These are phyloP conservation scores for Podila epigama DNA, from an alignment of 192 early-diverging fungal species.

Conservation along the genomic window DNA sequence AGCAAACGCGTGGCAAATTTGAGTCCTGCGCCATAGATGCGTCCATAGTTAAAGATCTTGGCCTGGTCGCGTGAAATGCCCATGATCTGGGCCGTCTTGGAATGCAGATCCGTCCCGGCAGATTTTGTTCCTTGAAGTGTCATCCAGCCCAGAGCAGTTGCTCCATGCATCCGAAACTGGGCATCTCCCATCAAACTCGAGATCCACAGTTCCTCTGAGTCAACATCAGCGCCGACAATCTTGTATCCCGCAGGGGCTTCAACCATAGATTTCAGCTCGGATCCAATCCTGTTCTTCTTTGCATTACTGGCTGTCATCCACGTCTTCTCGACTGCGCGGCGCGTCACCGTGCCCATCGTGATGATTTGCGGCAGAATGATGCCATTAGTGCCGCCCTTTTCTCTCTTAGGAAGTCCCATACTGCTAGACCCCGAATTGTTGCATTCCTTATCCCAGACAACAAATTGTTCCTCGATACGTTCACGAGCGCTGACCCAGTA, in stretches of 20 bases:
- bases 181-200: conserved; percentile 92
- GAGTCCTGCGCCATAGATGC: conserved; percentile 95
- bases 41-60: conserved; percentile 95
- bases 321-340: conserved; percentile 89
- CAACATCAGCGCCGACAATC: conserved; percentile 97
- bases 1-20: conserved; percentile 83
- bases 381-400: conserved; percentile 52
- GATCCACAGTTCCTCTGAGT: conserved; percentile 98
- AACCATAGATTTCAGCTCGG: conserved; percentile 91
- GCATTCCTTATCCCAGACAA: conserved; percentile 70
- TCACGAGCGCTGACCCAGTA: conserved; percentile 93
- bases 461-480: conserved; percentile 85
- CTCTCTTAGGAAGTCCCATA: conserved; percentile 51
- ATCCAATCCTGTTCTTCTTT: conserved; percentile 87
- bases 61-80: conserved; percentile 88
- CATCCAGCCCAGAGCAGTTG: conserved; percentile 97
- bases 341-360: conserved; percentile 96
- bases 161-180: conserved; percentile 92
- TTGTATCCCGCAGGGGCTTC: conserved; percentile 82
- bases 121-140: conserved; percentile 94
- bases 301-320: conserved; percentile 98
- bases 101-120: conserved; percentile 91
- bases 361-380: conserved; percentile 92
- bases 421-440: conserved; percentile 35
- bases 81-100: conserved; percentile 87